phyloP scores from a whole-genome alignment of 768 basidiomycete species.

The Mrakia hoshinonis region DNA sequence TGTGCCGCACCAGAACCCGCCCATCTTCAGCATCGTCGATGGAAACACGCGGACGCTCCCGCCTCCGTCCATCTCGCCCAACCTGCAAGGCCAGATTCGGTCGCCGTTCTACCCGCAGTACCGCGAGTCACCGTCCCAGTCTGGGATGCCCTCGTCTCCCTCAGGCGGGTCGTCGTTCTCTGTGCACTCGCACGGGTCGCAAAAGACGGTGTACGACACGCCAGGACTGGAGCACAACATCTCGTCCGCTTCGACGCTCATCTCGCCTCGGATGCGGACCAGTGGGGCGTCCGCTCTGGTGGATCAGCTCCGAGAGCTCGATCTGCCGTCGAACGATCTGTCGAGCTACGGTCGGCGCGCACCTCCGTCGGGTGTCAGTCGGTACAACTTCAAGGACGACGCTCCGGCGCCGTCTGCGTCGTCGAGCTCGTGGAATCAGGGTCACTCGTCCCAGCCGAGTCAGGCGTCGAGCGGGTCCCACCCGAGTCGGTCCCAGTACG shows the following conservation, averaged over 20 bases:
- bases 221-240: constrained; percentile 22
- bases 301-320: constrained; percentile 40
- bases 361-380: constrained; percentile 27
- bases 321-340: constrained; percentile 40
- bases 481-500: not conserved
- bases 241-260: constrained; percentile 5
- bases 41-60: constrained; percentile 34
- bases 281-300: constrained; percentile 35
- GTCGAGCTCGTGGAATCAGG: not conserved
- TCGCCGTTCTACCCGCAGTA: constrained; percentile 32
- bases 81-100: constrained; percentile 30
- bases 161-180: constrained; percentile 27
- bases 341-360: constrained; percentile 38
- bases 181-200: not conserved
- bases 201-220: constrained; percentile 16
- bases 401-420: constrained; percentile 2
- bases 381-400: constrained; percentile 7
- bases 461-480: not conserved
- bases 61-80: constrained; percentile 45
- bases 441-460: not conserved
- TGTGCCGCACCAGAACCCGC: constrained; percentile 34
- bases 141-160: constrained; percentile 18
- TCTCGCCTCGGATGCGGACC: constrained; percentile 17
- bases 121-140: constrained; percentile 23
- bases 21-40: constrained; percentile 23